Conservation (phyloP, 768 basidiomycete species). For the Wakefieldia striispora region DNA sequence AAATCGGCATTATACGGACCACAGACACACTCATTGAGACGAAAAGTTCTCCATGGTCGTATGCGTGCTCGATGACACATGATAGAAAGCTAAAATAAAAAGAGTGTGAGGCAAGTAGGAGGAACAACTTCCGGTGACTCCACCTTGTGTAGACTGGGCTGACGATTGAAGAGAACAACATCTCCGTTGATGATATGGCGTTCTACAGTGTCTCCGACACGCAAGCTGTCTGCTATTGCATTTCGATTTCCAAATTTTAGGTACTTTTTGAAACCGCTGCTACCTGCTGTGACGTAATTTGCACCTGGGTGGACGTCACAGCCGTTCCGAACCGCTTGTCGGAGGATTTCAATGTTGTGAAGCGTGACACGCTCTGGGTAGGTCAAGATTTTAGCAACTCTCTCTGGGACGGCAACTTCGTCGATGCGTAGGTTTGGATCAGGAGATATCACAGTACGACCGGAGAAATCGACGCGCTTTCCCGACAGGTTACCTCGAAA, state of each 20-base stretch:
- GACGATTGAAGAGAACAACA: constrained; percentile 96
- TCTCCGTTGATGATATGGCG: constrained; percentile 94
- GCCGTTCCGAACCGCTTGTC: constrained; percentile 81
- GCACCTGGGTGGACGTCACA: constrained; percentile 92
- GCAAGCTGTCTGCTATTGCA: constrained; percentile 76
- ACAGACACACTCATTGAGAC: constrained; percentile 98
- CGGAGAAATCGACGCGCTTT: constrained; percentile 98
- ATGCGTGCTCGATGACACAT: constrained; percentile 99
- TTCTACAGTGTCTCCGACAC: constrained; percentile 91
- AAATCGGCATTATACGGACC: constrained; percentile 99
- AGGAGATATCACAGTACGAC: constrained; percentile 96
- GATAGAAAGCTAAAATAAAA: constrained; percentile 81
- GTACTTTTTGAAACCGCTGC: constrained; percentile 81
- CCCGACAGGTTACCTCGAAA: constrained; percentile 98
- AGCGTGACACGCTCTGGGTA: constrained; percentile 94
- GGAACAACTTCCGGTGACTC: constrained; percentile 3
- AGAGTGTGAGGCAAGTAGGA: constrained; percentile 5
- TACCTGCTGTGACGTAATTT: constrained; percentile 84
- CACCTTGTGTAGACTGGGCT: constrained; percentile 96
- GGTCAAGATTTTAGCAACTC: constrained; percentile 91
- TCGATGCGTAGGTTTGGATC: constrained; percentile 99
- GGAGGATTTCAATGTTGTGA: constrained; percentile 81
- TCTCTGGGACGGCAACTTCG: constrained; percentile 96
- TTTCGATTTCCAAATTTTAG: constrained; percentile 82
- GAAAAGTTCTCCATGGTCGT: constrained; percentile 95